Base-by-base conservation (phyloP, 2,329 filamentous ascomycete species). In the Arthroderma sp. region DNA sequence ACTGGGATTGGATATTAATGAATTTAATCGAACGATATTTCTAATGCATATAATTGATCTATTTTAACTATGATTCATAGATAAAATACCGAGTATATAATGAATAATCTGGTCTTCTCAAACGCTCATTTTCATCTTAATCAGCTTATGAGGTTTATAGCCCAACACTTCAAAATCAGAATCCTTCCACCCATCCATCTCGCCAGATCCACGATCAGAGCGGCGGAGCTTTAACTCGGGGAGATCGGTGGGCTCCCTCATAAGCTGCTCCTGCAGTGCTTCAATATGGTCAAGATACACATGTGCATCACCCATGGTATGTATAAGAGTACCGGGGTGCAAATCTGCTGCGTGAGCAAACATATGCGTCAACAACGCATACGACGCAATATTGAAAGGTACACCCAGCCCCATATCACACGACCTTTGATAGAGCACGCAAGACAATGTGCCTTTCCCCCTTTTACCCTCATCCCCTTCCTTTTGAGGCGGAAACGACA, bases 101-200 rank as follows among this genome's bases (percentile, higher is more conserved):
- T 47, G 11, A n/a, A n/a, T 17, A 25, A 41, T 39, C 38, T 15
- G 35, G 47, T 25, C 7, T 4, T 15, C 38, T 67, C 65, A 90
- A 59, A 97, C 91, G 68, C 88, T 94, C 93, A 98, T 98, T 77
- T 97, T 96, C 93, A 98, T 98, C 47, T 87, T 81, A 74, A 98
- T 95, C 4, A 81, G 81, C 76, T 91, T 91, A 71, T 96, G 89
- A 58, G 93, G 91, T 54, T 91, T 82, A 71, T 98, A 98, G 0
- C 86, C 91, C 66, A 87, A 79, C 4, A 98, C 81, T 59, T 86
- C 83, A 70, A 98, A 91, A 60, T 98, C 91, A 63, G 94, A 89
- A 1, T 83, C 77, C 69, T 82, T 84, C 90, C 93, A 97, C 0
- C 88, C 89, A 69, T 98, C 93, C 65, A 97, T 89, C 47, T 51